phyloP scores from a whole-genome alignment of 805 yeast genomes.

The Kazachstania psychrophila region DNA sequence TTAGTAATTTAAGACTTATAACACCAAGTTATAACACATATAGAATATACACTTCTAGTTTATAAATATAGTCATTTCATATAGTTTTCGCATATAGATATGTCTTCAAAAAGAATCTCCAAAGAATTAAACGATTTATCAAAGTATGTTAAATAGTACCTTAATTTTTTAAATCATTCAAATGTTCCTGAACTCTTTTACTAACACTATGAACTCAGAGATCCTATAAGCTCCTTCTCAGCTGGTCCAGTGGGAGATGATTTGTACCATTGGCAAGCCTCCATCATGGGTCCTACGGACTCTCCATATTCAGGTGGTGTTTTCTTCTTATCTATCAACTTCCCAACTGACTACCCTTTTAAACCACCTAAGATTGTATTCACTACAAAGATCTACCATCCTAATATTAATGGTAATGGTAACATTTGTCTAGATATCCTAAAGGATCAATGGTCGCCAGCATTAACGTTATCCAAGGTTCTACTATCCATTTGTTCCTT shows the following conservation, averaged over 20 bases:
- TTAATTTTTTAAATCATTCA: not conserved
- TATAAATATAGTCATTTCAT: too few species aligned
- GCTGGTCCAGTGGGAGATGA: constrained; percentile 99
- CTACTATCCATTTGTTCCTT: constrained; percentile 89
- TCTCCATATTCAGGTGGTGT: constrained; percentile 88
- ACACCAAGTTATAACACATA: too few species aligned
- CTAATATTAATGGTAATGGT: constrained; percentile 93
- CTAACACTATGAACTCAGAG: constrained; percentile 55
- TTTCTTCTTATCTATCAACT: constrained; percentile 88
- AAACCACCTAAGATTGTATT: constrained; percentile 93
- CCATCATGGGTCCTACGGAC: constrained; percentile 98
- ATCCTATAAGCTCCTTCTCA: constrained; percentile 97
- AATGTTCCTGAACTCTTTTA: constrained; percentile 5
- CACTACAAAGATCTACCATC: constrained; percentile 94
- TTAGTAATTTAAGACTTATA: too few species aligned
- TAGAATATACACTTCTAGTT: too few species aligned
- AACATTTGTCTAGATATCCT: constrained; percentile 93
- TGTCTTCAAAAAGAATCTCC: constrained; percentile 89
- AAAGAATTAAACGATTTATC: constrained; percentile 94
- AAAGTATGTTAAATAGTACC: constrained; percentile 48
- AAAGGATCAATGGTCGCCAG: constrained; percentile 99
- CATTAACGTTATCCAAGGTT: constrained; percentile 91
- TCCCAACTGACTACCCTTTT: constrained; percentile 98
- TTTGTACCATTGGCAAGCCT: constrained; percentile 98
- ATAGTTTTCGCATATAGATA: too few species aligned